Conservation (phyloP, 2,329 filamentous ascomycete species). For the Clonostachys rosea region DNA sequence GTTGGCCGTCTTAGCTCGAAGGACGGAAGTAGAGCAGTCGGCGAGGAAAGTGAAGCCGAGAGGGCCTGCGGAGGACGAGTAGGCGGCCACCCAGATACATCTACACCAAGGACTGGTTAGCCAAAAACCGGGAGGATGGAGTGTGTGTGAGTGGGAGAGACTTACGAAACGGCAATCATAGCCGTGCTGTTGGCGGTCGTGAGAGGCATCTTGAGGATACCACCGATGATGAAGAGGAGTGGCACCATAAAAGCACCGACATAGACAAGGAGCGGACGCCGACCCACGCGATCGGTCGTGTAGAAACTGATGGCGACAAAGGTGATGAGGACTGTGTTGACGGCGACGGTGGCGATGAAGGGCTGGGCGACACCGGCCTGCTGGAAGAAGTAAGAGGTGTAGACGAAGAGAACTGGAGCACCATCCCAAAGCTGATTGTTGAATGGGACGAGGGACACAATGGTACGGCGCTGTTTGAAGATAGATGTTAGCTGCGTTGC, state of each 20-base stretch:
- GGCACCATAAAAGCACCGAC: constrained; percentile 22
- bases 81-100: neutral
- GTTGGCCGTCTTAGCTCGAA: neutral
- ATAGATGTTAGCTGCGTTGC: too few relatives aligned
- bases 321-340: constrained; percentile 36
- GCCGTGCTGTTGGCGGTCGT: constrained; percentile 3
- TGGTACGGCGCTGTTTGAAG: neutral
- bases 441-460: neutral
- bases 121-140: neutral
- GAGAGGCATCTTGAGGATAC: constrained; percentile 2
- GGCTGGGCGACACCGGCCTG: constrained; percentile 19
- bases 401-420: neutral
- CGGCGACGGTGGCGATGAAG: constrained; percentile 35
- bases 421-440: neutral
- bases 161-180: constrained; percentile 1
- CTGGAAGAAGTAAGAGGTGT: constrained; percentile 26
- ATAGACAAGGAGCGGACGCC: constrained; percentile 28
- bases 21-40: neutral
- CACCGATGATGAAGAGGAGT: constrained; percentile 25
- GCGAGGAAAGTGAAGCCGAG: neutral
- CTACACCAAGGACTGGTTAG: too few relatives aligned
- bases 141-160: too few relatives aligned
- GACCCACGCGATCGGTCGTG: constrained; percentile 54
- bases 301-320: constrained; percentile 63
- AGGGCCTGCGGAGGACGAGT: neutral